Evolutionary conservation across 1,284 basidiomycete species (phyloP).

Genomic region (Cutaneotrichosporon cavernicola): DNA sequence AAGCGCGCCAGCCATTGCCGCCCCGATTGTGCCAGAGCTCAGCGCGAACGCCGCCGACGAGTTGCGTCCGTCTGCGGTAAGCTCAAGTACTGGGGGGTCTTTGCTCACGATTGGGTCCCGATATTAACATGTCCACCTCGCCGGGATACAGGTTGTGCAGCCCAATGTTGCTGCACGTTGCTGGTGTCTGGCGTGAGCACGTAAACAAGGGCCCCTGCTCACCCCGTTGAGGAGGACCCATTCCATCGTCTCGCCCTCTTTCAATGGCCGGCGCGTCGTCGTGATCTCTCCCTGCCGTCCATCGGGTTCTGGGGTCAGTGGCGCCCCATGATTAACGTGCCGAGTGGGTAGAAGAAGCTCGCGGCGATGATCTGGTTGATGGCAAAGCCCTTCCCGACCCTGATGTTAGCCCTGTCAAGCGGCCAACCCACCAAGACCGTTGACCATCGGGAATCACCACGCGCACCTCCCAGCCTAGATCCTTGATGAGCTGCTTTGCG

Average conservation of each 20-base stretch:
- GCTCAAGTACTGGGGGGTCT: not conserved
- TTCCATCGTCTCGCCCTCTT: slow-evolving; percentile 73
- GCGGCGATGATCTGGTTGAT: slow-evolving; percentile 75
- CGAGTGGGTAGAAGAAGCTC: slow-evolving; percentile 75
- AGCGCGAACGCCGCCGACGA: slow-evolving; percentile 78
- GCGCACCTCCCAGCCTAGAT: slow-evolving; percentile 78
- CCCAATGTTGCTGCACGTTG: slow-evolving; percentile 83
- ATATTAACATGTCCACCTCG: slow-evolving; percentile 72
- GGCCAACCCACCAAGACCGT: slow-evolving; percentile 67
- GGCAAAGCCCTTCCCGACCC: slow-evolving; percentile 74
- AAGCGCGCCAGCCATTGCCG: slow-evolving; percentile 80
- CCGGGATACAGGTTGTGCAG: slow-evolving; percentile 81
- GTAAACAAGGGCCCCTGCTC: slow-evolving; percentile 36
- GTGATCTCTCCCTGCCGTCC: slow-evolving; percentile 70
- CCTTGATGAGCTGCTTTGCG: slow-evolving; percentile 64
- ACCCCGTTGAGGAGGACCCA: slow-evolving; percentile 87
- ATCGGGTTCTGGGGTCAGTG: slow-evolving; percentile 55
- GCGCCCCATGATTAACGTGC: slow-evolving; percentile 51
- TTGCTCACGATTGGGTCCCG: slow-evolving; percentile 55
- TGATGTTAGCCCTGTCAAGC: slow-evolving; percentile 15
- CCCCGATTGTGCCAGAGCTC: slow-evolving; percentile 86
- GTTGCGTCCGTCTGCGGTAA: slow-evolving; percentile 64
- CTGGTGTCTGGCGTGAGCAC: slow-evolving; percentile 66
- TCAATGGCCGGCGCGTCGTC: slow-evolving; percentile 63
- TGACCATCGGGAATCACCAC: slow-evolving; percentile 85